Conservation (phyloP, 768 basidiomycete genomes). For the Tulasnella sp. region DNA sequence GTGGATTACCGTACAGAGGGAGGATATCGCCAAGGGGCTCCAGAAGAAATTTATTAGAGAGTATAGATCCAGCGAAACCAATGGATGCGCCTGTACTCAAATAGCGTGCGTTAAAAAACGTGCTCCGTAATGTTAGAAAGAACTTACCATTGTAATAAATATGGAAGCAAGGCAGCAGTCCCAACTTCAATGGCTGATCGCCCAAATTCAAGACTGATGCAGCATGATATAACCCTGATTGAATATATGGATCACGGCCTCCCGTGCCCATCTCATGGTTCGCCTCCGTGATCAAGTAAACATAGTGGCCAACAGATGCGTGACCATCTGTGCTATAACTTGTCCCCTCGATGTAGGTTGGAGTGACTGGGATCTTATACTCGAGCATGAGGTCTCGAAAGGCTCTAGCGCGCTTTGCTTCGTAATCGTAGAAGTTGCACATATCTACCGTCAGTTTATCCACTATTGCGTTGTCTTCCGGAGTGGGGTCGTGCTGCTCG, state of each 20-base stretch:
- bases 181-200: neutral
- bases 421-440: conserved; percentile 20
- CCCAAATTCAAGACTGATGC: neutral
- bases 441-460: conserved; percentile 18
- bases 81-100: conserved; percentile 24
- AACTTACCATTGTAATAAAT: neutral
- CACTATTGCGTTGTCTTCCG: conserved; percentile 20
- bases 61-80: conserved; percentile 23
- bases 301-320: conserved; percentile 17
- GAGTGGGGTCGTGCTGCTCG: conserved; percentile 18
- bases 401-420: conserved; percentile 9
- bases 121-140: neutral
- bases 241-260: conserved; percentile 22
- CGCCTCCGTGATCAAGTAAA: conserved; percentile 19
- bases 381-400: conserved; percentile 14
- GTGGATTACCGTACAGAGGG: conserved; percentile 21
- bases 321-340: conserved; percentile 17
- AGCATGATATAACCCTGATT: conserved; percentile 21
- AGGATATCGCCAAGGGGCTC: conserved; percentile 23
- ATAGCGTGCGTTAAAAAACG: no score
- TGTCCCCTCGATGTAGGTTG: neutral
- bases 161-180: neutral
- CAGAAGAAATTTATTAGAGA: conserved; percentile 20
- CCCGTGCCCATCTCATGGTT: conserved; percentile 21
- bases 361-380: conserved; percentile 12